Percentiles rank a stretch among this genome's conserved stretches.
These are phyloP conservation scores for Microcyclosporella mali DNA, from an alignment of 2,329 filamentous ascomycete species.

Conservation along the genomic window DNA sequence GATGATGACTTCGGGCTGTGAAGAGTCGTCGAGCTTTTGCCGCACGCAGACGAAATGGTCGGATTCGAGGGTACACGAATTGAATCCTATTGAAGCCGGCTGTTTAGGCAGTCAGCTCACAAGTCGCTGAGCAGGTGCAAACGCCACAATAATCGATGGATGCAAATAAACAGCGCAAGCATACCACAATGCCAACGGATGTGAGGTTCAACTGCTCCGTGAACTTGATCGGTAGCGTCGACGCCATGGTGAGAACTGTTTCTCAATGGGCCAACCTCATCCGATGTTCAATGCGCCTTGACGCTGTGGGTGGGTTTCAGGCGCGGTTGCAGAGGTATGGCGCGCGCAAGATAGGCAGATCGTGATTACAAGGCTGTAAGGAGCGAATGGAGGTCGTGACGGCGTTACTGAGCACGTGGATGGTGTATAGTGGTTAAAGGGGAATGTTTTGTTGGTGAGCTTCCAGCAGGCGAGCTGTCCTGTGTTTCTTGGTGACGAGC, in stretches of 20 bases:
- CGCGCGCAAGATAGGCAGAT: constrained; percentile 12
- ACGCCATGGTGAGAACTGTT: constrained; percentile 47
- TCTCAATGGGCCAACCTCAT: constrained; percentile 22
- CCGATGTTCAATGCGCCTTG: constrained; percentile 20
- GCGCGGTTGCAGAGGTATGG: constrained; percentile 5
- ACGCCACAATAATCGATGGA: background rate
- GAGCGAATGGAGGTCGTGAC: constrained; percentile 30
- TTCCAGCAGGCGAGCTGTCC: too few species aligned
- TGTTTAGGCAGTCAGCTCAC: constrained; percentile 31
- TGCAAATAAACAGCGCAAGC: constrained; percentile 18
- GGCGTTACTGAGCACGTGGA: constrained; percentile 19
- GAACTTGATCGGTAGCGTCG: constrained; percentile 78
- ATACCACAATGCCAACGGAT: constrained; percentile 44
- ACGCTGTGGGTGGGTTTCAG: constrained; percentile 15
- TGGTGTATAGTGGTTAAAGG: constrained; percentile 3
- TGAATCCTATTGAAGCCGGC: constrained; percentile 73
- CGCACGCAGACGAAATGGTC: constrained; percentile 94
- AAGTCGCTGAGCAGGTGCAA: constrained; percentile 5
- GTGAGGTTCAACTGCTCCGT: constrained; percentile 73
- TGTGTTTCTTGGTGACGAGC: too few species aligned
- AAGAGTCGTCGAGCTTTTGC: constrained; percentile 80
- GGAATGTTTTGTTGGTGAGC: background rate
- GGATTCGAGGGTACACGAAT: constrained; percentile 93
- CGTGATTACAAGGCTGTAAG: constrained; percentile 17
- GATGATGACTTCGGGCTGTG: constrained; percentile 91